phyloP scores from a whole-genome alignment of 2,329 filamentous ascomycete genomes.

The Pseudopithomyces chartarum region DNA sequence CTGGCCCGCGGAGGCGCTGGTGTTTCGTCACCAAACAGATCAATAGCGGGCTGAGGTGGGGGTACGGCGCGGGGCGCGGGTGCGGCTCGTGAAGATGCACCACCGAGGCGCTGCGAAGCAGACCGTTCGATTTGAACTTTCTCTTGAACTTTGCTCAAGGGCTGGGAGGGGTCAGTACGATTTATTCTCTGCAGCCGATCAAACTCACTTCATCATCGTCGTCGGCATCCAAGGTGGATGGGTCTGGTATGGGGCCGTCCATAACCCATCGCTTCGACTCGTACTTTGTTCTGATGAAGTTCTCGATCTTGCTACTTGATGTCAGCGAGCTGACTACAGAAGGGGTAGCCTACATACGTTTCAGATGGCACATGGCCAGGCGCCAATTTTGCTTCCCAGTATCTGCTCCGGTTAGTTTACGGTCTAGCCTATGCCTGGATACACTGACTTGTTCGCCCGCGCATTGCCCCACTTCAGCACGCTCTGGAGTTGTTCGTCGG shows the following conservation, averaged over 20 bases:
- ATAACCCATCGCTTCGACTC: conserved; percentile 99
- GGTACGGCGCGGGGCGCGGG: conserved; percentile 51
- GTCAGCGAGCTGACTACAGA: conserved; percentile 1
- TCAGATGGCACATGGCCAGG: conserved; percentile 91
- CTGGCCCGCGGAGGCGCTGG: conserved; percentile 71
- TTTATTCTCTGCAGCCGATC: conserved; percentile 35
- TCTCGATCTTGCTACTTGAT: conserved; percentile 81
- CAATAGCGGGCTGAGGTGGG: conserved; percentile 55
- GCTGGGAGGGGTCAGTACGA: conserved; percentile 47
- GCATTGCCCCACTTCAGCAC: conserved; percentile 95
- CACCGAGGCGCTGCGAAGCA: conserved; percentile 56
- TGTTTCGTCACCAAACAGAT: conserved; percentile 81
- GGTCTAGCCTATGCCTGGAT: background rate
- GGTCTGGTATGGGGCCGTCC: conserved; percentile 93
- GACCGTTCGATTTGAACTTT: conserved; percentile 71
- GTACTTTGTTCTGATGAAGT: conserved; percentile 99
- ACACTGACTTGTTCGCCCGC: conserved; percentile 82
- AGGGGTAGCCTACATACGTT: conserved; percentile 55
- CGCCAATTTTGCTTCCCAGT: conserved; percentile 96
- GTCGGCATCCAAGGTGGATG: conserved; percentile 80
- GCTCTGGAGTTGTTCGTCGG: conserved; percentile 94
- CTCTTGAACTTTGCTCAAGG: conserved; percentile 70
- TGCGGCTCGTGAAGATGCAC: conserved; percentile 32
- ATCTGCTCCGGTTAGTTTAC: conserved; percentile 50
- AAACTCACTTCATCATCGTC: conserved; percentile 77